A percentile compares a stretch with the other conserved stretches of the same genome.
Conservation (phyloP, 345 rosid species). For the Trapa bicornis region DNA sequence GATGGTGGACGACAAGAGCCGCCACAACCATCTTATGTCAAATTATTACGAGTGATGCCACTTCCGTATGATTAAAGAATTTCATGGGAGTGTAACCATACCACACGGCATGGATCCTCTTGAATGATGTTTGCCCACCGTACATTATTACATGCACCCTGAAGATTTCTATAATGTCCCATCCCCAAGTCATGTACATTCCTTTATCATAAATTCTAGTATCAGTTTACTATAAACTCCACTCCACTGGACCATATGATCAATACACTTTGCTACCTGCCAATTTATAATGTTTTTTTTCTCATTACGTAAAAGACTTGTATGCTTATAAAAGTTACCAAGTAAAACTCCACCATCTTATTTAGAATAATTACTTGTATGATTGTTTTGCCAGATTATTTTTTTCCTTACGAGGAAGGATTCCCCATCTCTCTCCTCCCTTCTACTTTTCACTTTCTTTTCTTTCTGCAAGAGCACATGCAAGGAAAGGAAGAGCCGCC, state of each 20-base stretch:
- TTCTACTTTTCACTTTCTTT: neutral
- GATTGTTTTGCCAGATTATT: neutral
- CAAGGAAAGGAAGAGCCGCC: neutral
- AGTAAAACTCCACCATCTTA: neutral
- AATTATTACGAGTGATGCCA: no score
- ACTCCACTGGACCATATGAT: no score
- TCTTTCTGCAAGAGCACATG: neutral
- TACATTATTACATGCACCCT: neutral
- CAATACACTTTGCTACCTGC: no score
- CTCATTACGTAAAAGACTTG: no score
- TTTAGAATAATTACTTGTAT: neutral
- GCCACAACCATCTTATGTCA: neutral
- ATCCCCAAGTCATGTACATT: neutral
- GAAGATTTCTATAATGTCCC: neutral
- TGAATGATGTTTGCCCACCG: neutral
- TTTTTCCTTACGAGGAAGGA: neutral
- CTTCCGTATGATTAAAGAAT: no score
- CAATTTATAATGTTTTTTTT: no score
- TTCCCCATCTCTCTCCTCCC: neutral
- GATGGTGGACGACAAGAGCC: constrained; percentile 4
- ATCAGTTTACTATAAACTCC: no score
- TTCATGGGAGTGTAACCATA: neutral
- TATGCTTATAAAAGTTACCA: no score
- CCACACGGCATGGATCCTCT: no score
- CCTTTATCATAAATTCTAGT: no score